These are phyloP conservation scores for Botrytis cinerea DNA, from an alignment of 2,329 filamentous ascomycete genomes.

Conservation along the genomic window DNA sequence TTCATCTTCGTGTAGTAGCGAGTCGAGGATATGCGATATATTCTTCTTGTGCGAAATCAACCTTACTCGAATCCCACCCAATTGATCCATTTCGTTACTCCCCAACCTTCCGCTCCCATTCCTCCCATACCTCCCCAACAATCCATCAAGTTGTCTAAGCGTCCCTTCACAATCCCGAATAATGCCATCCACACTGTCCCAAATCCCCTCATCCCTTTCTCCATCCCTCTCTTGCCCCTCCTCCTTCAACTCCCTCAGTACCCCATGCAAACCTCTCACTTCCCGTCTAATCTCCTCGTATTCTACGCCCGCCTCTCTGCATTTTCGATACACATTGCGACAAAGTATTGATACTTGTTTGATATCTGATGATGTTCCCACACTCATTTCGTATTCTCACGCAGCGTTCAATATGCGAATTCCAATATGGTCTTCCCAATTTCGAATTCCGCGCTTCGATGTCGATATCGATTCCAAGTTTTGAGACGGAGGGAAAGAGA, in stretches of 20 bases:
- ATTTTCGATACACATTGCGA: slow-evolving; percentile 56
- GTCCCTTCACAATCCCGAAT: slow-evolving; percentile 57
- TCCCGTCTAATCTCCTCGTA: slow-evolving; percentile 53
- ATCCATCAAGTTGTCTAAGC: slow-evolving; percentile 55
- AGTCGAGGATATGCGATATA: slow-evolving; percentile 59
- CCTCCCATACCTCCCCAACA: slow-evolving; percentile 51
- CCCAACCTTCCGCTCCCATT: slow-evolving; percentile 32
- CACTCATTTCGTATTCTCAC: slow-evolving; percentile 37
- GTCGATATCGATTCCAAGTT: background rate
- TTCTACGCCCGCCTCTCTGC: slow-evolving; percentile 50
- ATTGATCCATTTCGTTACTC: slow-evolving; percentile 40
- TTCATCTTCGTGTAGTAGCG: slow-evolving; percentile 52
- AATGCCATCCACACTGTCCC: slow-evolving; percentile 52
- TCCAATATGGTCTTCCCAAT: background rate
- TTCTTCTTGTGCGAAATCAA: slow-evolving; percentile 55
- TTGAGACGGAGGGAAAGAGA: background rate
- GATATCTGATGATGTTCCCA: slow-evolving; percentile 46
- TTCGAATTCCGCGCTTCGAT: background rate
- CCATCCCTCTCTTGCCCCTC: slow-evolving; percentile 60
- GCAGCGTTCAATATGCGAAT: background rate
- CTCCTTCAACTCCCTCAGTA: slow-evolving; percentile 58
- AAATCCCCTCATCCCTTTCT: slow-evolving; percentile 49
- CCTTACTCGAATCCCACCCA: slow-evolving; percentile 43
- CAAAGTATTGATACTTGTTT: slow-evolving; percentile 58
- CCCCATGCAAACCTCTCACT: slow-evolving; percentile 56